Evolutionary conservation across 2,329 filamentous ascomycete species (phyloP), one percentile per base, ranked within the genome.

Genomic region (Exophiala aquamarina): DNA sequence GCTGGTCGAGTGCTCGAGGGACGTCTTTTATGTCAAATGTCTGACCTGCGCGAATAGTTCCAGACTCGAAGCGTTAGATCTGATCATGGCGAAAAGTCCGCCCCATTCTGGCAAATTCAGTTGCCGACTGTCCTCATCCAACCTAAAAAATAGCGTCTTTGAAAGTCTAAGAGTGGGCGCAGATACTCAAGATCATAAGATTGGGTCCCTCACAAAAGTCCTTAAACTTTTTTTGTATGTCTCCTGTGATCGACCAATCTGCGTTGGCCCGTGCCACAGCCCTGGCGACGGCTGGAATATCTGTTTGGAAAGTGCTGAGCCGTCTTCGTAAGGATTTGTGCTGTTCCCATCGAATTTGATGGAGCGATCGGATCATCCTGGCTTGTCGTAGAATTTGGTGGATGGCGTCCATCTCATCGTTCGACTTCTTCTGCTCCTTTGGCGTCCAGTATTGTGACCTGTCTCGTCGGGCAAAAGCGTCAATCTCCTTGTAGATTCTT

Each of bases 81-180:
- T 29, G 42, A 55, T 47, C 20, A 21, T 23, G 13, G 23, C 9
- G n/a, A 29, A 33, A 7, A 55, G 14, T 14, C 39, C 34, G 6
- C 18, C 11, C 50, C 50, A 54, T 26, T 10, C 19, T 3, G 49
- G 41, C 17, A n/a, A 8, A 2, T 21, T 28, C 15, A 37, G 18
- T 6, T 35, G 29, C 13, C 34, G 33, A 41, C 43, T 50, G 7
- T 54, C 29, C 13, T 15, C 29, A 19, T 47, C 43, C 17, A 14
- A 34, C 7, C 42, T 37, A 8, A 9, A 8, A 9, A n/a, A 47
- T 38, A 19, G 42, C 34, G 4, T 44, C 29, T 34, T 46, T 35
- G 20, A 57, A 57, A 13, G 39, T 50, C 28, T 35, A 6, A 3
- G 54, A 54, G 33, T 55, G 51, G 21, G 45, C 42, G 32, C 54